Base-by-base conservation (phyloP, 148 eudicot species). In the Rhododendron simsii region DNA sequence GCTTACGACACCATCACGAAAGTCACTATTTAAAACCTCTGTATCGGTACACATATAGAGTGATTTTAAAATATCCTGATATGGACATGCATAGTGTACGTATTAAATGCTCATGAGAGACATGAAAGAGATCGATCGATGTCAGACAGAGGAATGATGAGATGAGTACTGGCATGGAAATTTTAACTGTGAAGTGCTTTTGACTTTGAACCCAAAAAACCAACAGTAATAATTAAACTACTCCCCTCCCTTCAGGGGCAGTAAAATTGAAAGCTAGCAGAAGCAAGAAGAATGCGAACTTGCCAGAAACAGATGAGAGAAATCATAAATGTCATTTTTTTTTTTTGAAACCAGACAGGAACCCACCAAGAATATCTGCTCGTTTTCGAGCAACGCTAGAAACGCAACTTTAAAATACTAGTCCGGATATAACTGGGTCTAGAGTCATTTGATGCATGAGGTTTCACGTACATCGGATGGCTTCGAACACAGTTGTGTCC, bases 261-360 rank as follows among this genome's bases (percentile, higher is more conserved):
- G 76, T 30, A 71, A 47, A 30, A 71, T 28, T 71, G 10, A 71
- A 71, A 71, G 76, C 37, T 30, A 48, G 50, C 63, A 69, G 61
- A 71, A 14, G 79, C 48, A 71, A 69, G 30, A 30, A 47, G 20
- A 69, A 30, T 35, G 37, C 16, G 76, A 44, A 65, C 26, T 45
- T 5, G 45, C 51, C 28, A 45, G 48, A 12, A 26, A 71, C 76
- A 30, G 76, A 71, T 71, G 0, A 13, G 39, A n/a, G 35, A 26
- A 83, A 83, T 63, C 57, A 83, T 83, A 65, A 83, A 65, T 83
- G 76, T 26, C 39, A 83, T 8, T 11, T 82, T 82, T 8, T 21
- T 48, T 48, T 7, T 9, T 65, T n/a, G 73, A 65, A 65, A 65
- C 73, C 73, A 8, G 73, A n/a, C 9, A 26, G 13, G 33, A 26